Percentiles rank a stretch among this genome's conserved stretches.
These are phyloP conservation scores for Ceratocystis eucalypticola DNA, from an alignment of 2,329 filamentous ascomycete genomes.

Conservation along the genomic window DNA sequence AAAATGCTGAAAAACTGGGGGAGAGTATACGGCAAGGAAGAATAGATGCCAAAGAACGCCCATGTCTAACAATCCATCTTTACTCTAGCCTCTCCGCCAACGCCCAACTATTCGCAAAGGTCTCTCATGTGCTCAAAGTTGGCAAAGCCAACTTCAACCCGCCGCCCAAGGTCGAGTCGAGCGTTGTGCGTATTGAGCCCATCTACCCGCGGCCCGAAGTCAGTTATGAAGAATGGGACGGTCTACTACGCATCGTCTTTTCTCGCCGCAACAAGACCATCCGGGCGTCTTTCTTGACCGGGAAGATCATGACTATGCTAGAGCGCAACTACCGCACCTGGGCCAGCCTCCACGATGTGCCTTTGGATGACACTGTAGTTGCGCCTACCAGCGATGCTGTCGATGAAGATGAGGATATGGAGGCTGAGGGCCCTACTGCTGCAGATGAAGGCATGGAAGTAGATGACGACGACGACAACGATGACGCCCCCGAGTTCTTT, in stretches of 20 bases:
- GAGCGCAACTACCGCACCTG: slow-evolving; percentile 81
- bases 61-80: background rate
- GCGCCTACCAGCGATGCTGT: slow-evolving; percentile 30
- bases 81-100: slow-evolving; percentile 57
- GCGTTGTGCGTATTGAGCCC: slow-evolving; percentile 78
- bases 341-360: slow-evolving; percentile 74
- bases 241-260: slow-evolving; percentile 59
- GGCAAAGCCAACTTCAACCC: slow-evolving; percentile 94
- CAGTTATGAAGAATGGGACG: slow-evolving; percentile 91
- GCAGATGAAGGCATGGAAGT: slow-evolving; percentile 31
- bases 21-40: background rate
- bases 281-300: slow-evolving; percentile 65
- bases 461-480: slow-evolving; percentile 43
- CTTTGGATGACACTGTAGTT: slow-evolving; percentile 48
- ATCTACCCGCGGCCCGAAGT: slow-evolving; percentile 72
- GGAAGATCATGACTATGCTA: slow-evolving; percentile 67
- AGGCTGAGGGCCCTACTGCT: background rate
- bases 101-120: slow-evolving; percentile 68
- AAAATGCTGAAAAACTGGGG: background rate
- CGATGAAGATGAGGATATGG: slow-evolving; percentile 27
- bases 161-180: slow-evolving; percentile 81
- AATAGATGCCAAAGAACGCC: background rate
- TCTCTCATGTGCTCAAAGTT: slow-evolving; percentile 74
- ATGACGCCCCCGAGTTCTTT: slow-evolving; percentile 75
- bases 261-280: slow-evolving; percentile 82